phyloP scores from a whole-genome alignment of 2,329 filamentous ascomycete genomes.

The Dactylella cylindrospora region DNA sequence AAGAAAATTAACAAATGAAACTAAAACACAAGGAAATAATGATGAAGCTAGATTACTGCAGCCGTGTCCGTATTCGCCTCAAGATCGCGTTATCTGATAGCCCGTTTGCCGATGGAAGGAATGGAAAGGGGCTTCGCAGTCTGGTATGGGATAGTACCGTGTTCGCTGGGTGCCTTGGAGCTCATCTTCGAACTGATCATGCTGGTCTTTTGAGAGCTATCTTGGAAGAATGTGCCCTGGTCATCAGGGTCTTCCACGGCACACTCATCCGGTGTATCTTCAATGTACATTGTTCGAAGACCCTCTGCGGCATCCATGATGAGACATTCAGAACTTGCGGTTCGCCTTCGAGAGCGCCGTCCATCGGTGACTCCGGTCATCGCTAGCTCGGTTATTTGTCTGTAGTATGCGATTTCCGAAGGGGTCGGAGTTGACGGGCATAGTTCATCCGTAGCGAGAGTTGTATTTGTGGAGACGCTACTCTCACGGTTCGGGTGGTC shows the following conservation, averaged over 20 bases:
- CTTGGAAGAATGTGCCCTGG: not conserved
- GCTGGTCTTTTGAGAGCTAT: not conserved
- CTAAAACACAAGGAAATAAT: too few species aligned
- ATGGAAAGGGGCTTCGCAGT: too few species aligned
- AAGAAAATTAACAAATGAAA: too few species aligned
- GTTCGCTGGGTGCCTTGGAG: too few species aligned
- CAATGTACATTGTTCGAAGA: conserved; percentile 20
- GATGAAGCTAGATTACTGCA: too few species aligned
- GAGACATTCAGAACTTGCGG: conserved; percentile 37
- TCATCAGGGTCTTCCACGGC: conserved; percentile 34
- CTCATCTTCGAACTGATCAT: too few species aligned
- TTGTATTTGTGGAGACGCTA: conserved; percentile 28
- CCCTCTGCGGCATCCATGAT: conserved; percentile 29
- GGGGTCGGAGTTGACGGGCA: conserved; percentile 24
- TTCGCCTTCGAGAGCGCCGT: conserved; percentile 23
- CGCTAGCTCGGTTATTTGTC: conserved; percentile 24
- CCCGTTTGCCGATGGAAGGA: not conserved
- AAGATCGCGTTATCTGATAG: too few species aligned
- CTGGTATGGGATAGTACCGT: too few species aligned
- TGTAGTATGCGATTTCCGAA: conserved; percentile 22
- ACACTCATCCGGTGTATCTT: conserved; percentile 17
- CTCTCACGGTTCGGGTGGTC: conserved; percentile 21
- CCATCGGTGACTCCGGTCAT: conserved; percentile 13
- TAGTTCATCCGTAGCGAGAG: conserved; percentile 17
- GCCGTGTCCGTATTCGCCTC: too few species aligned